Evolutionary conservation across 2,329 filamentous ascomycete genomes (phyloP).

Genomic region (Gaeumannomyces sp.): DNA sequence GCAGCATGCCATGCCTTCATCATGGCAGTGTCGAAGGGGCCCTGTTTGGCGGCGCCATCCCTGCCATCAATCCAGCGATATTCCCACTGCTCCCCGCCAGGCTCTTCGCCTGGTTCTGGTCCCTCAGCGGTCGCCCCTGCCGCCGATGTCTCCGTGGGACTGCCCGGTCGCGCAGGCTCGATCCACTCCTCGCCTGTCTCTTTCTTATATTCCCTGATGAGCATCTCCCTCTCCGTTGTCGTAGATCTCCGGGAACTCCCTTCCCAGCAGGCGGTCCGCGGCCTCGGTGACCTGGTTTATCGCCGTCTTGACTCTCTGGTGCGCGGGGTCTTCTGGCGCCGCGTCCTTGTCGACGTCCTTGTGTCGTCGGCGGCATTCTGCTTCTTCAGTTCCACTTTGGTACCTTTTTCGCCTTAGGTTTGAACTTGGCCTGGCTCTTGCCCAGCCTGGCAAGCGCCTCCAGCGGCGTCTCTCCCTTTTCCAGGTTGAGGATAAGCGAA

Average conservation of each 20-base stretch:
- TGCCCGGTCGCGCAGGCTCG: slow-evolving; percentile 26
- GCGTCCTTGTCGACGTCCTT: slow-evolving; percentile 72
- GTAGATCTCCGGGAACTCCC: slow-evolving; percentile 86
- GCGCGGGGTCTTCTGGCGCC: slow-evolving; percentile 59
- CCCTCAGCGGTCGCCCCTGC: slow-evolving; percentile 6
- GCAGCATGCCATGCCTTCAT: slow-evolving; percentile 91
- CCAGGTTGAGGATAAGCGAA: slow-evolving; percentile 64
- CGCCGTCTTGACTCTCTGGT: slow-evolving; percentile 61
- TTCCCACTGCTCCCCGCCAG: slow-evolving; percentile 58
- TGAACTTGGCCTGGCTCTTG: slow-evolving; percentile 51
- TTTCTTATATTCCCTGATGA: slow-evolving; percentile 74
- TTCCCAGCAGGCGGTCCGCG: slow-evolving; percentile 76
- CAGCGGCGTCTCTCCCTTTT: slow-evolving; percentile 77
- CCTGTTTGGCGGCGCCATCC: slow-evolving; percentile 72
- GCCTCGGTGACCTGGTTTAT: slow-evolving; percentile 84
- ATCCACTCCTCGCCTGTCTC: slow-evolving; percentile 86
- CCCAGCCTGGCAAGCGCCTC: slow-evolving; percentile 82
- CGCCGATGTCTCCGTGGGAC: not conserved
- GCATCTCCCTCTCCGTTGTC: slow-evolving; percentile 76
- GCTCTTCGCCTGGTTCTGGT: slow-evolving; percentile 9
- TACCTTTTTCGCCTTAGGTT: slow-evolving; percentile 48
- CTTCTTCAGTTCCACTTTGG: slow-evolving; percentile 68
- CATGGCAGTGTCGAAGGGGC: slow-evolving; percentile 75
- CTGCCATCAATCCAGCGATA: slow-evolving; percentile 88
- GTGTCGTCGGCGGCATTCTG: slow-evolving; percentile 40